phyloP scores from a whole-genome alignment of 768 basidiomycete species.

The Collybia sp. region DNA sequence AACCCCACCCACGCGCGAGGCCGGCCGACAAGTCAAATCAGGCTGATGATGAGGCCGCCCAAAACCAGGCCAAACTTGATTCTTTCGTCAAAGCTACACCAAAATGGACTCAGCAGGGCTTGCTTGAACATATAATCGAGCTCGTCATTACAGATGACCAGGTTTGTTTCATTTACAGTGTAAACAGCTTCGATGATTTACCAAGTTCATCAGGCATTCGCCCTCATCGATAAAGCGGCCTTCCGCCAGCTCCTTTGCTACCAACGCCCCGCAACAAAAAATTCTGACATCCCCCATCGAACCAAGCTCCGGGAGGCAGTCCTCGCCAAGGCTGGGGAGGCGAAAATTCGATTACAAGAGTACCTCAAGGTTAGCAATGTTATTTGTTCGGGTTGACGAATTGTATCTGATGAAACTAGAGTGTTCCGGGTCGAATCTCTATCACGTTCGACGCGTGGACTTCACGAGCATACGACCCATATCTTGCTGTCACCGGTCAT shows the following conservation, averaged over 20 bases:
- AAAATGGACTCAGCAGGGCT: slow-evolving; percentile 8
- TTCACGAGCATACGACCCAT: slow-evolving; percentile 6
- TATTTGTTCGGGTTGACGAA: background rate
- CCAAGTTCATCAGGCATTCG: slow-evolving; percentile 2
- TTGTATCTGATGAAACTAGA: slow-evolving; percentile 2
- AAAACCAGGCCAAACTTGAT: slow-evolving; percentile 7
- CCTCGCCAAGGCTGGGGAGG: slow-evolving; percentile 6
- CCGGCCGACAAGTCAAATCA: background rate
- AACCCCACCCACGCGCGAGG: background rate
- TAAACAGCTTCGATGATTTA: background rate
- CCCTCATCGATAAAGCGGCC: slow-evolving; percentile 4
- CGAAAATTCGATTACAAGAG: slow-evolving; percentile 1
- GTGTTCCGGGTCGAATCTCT: slow-evolving; percentile 5
- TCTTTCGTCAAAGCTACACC: slow-evolving; percentile 2
- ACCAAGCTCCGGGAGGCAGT: slow-evolving; percentile 8
- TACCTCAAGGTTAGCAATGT: slow-evolving; percentile 7
- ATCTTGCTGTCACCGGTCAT: slow-evolving; percentile 9
- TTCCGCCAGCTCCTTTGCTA: slow-evolving; percentile 7
- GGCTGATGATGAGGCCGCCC: background rate
- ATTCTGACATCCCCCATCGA: slow-evolving; percentile 7
- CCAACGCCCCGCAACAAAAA: slow-evolving; percentile 7
- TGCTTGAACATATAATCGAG: slow-evolving; percentile 7
- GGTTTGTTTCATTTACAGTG: slow-evolving; percentile 1
- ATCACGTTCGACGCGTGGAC: slow-evolving; percentile 12
- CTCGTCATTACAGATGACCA: slow-evolving; percentile 6